Conservation (phyloP, 106 monocot genomes). For the Acorus gramineus region DNA sequence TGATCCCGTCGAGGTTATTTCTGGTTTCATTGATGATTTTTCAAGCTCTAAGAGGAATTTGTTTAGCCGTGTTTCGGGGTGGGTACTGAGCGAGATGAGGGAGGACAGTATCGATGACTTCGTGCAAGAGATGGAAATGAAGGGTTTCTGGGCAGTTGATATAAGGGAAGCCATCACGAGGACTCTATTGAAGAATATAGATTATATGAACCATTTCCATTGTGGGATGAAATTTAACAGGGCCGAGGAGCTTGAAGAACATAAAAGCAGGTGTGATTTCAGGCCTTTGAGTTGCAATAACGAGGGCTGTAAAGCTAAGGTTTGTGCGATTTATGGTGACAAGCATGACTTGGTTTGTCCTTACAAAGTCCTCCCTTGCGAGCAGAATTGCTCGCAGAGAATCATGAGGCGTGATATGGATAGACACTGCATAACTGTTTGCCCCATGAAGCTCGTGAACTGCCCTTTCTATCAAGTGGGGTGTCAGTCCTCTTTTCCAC, state of each 20-base stretch:
- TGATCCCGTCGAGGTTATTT: not conserved
- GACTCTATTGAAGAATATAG: constrained; percentile 5
- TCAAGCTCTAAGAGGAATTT: constrained; percentile 4
- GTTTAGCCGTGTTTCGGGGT: constrained; percentile 3
- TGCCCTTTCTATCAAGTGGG: constrained; percentile 10
- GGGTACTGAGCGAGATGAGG: constrained; percentile 5
- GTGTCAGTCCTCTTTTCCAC: constrained; percentile 3
- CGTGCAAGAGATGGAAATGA: constrained; percentile 6
- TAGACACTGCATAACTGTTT: constrained; percentile 9
- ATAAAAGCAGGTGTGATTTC: not conserved
- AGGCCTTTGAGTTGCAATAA: constrained; percentile 1
- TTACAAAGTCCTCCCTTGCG: constrained; percentile 6
- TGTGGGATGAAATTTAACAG: constrained; percentile 1
- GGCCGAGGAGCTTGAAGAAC: constrained; percentile 1
- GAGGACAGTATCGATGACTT: constrained; percentile 7
- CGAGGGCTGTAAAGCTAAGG: not conserved
- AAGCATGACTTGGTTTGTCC: constrained; percentile 10
- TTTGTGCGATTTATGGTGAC: not conserved
- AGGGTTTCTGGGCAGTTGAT: not conserved
- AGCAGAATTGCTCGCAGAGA: constrained; percentile 2
- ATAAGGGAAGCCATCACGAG: not conserved
- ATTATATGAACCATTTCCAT: constrained; percentile 1
- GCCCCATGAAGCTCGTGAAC: constrained; percentile 11
- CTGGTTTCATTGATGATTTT: constrained; percentile 5
- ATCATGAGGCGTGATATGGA: constrained; percentile 6